phyloP scores from a whole-genome alignment of 192 early-diverging fungal species.

The Backusella tarrabulga region DNA sequence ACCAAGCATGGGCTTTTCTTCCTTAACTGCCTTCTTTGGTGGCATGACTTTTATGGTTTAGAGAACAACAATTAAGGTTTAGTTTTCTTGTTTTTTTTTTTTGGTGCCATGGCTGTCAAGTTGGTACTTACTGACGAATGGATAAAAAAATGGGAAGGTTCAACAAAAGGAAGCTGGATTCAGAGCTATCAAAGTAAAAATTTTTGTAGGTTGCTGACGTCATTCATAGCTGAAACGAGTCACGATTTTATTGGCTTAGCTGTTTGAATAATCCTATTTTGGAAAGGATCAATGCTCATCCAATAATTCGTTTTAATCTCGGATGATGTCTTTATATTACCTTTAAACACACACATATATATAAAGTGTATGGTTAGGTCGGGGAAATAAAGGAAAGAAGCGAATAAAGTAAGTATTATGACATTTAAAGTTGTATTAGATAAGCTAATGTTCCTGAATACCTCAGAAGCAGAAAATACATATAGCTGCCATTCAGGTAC shows the following conservation, averaged over 20 bases:
- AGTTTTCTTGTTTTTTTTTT: not conserved
- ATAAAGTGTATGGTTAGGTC: not conserved
- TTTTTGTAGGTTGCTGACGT: not conserved
- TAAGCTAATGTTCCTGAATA: too few relatives aligned
- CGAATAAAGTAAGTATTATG: too few relatives aligned
- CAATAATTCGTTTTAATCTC: not conserved
- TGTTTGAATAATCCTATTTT: not conserved
- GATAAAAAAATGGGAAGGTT: slow-evolving; percentile 2
- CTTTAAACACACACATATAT: not conserved
- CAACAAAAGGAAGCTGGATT: not conserved
- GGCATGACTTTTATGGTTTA: slow-evolving; percentile 54
- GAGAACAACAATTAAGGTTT: not conserved
- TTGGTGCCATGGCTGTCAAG: not conserved
- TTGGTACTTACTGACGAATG: not conserved
- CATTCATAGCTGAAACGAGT: not conserved
- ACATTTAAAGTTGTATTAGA: too few relatives aligned
- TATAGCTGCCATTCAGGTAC: not conserved
- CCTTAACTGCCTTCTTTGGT: slow-evolving; percentile 76
- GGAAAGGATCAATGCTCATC: not conserved
- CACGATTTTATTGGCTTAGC: not conserved
- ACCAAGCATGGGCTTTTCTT: slow-evolving; percentile 76
- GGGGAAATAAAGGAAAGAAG: not conserved
- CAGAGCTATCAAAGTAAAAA: slow-evolving; percentile 1
- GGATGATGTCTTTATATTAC: not conserved
- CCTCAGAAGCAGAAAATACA: not conserved